Evolutionary conservation across 495 filamentous ascomycete species (phyloP).

Genomic region (Hyaloscypha bicolor): DNA sequence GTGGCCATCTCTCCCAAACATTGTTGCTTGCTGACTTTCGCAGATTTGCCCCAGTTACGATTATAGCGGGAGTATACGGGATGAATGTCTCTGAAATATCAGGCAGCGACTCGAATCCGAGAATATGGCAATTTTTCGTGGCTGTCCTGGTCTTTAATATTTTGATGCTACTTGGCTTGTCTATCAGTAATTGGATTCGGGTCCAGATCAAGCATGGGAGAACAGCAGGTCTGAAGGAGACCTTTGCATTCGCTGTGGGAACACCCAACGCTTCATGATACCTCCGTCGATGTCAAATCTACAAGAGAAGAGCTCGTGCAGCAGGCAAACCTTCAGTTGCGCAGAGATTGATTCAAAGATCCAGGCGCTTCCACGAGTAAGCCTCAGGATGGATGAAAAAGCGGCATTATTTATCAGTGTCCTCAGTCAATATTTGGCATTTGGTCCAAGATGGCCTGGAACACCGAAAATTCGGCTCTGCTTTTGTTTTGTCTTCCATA

Average conservation of each 20-base stretch:
- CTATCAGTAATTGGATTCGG: conserved; percentile 26
- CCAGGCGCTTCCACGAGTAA: too few relatives aligned
- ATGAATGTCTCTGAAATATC: conserved; percentile 36
- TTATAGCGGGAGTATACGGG: conserved; percentile 33
- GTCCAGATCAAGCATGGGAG: conserved; percentile 22
- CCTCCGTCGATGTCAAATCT: background rate
- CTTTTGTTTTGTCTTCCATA: too few relatives aligned
- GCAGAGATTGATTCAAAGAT: too few relatives aligned
- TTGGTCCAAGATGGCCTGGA: too few relatives aligned
- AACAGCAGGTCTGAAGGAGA: conserved; percentile 23
- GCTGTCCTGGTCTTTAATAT: conserved; percentile 28
- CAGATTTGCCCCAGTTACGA: conserved; percentile 34
- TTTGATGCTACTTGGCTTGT: conserved; percentile 21
- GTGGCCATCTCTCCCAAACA: background rate
- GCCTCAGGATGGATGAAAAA: too few relatives aligned
- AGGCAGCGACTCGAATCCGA: conserved; percentile 23
- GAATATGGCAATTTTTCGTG: conserved; percentile 37
- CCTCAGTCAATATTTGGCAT: too few relatives aligned
- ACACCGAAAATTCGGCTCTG: too few relatives aligned
- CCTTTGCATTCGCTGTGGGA: conserved; percentile 29
- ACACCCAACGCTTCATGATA: background rate
- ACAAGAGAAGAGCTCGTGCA: too few relatives aligned
- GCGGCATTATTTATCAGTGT: too few relatives aligned
- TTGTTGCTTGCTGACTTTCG: background rate
- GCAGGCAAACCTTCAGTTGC: too few relatives aligned